These are phyloP conservation scores for Vachellia pachyceras DNA, from an alignment of 306 rosid genomes.

Conservation along the genomic window DNA sequence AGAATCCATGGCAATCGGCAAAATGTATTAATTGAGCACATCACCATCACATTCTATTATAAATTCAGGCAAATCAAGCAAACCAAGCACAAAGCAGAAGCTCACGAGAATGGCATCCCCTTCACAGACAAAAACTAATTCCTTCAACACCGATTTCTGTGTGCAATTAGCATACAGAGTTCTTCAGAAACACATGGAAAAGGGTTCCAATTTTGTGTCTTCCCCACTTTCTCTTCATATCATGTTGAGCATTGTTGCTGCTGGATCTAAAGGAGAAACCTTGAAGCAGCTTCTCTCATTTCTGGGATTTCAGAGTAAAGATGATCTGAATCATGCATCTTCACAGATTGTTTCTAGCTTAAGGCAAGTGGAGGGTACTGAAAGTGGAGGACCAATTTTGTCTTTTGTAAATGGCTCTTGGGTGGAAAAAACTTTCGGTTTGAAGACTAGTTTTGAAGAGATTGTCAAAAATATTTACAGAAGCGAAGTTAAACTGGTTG, in stretches of 20 bases:
- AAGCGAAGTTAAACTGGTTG: conserved; percentile 19
- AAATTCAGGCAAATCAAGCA: not conserved
- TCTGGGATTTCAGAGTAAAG: conserved; percentile 14
- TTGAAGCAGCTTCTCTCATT: conserved; percentile 12
- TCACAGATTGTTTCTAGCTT: not conserved
- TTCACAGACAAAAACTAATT: not conserved
- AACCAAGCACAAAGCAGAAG: not conserved
- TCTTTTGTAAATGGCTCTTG: conserved; percentile 17
- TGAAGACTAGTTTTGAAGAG: conserved; percentile 16
- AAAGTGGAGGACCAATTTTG: not conserved
- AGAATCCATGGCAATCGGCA: not conserved
- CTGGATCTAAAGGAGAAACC: conserved; percentile 1
- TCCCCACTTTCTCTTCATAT: conserved; percentile 29
- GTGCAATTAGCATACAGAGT: conserved; percentile 20
- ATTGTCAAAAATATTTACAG: not conserved
- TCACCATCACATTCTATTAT: not conserved
- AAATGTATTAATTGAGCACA: not conserved
- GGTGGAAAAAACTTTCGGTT: conserved; percentile 21
- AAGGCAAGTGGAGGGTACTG: not conserved
- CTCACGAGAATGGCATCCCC: conserved; percentile 4
- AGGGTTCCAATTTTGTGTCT: conserved; percentile 24
- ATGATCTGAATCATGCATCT: not conserved
- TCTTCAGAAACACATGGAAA: conserved; percentile 10
- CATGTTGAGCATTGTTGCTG: not conserved
- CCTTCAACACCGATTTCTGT: conserved; percentile 28